Evolutionary conservation across 352 stramenopile species (phyloP), one percentile per base, ranked within the genome.

Genomic region (Ophiocytium majus): DNA sequence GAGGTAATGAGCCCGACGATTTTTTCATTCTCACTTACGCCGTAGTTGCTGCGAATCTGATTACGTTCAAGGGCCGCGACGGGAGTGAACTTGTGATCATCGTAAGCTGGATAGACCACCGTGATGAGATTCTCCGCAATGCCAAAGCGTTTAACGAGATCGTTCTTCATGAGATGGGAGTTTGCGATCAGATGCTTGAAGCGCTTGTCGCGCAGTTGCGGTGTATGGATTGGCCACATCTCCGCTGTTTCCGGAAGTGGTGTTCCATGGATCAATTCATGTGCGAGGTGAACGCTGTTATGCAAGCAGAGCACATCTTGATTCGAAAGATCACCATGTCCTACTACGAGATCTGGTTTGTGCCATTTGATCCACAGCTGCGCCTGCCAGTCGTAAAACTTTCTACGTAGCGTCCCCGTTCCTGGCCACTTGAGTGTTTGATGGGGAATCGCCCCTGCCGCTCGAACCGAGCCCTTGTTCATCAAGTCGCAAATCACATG

Each of bases 151-250:
- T 71, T 28, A 23, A 71, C 57, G 23, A 28, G 23, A 71, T 71
- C 57, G 23, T 71, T 71, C 28, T 71, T 71, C 57, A 71, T 71
- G 28, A 71, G 57, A 23, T 71, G 19, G 28, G 57, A 71, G 57
- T 71, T 71, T 23, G 57, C 57, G 57, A 71, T 71, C 57, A 71
- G 23, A 23, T 71, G 23, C 57, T 23, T 71, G 28, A 71, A 71
- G 23, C 57, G 19, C 57, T 23, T 71, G 19, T 71, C 57, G 57
- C 57, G 57, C 57, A 71, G 57, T 23, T 23, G 57, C 19, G 57
- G 57, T 23, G 23, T 71, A 71, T 71, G 57, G 23, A 28, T 71
- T 23, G 28, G 57, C 19, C 19, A 23, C 57, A 71, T 71, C 57
- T 71, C 57, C 23, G 23, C 19, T 23, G 23, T 71, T 23, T 28